phyloP scores from a whole-genome alignment of 768 basidiomycete species.

The Mycena venus region DNA sequence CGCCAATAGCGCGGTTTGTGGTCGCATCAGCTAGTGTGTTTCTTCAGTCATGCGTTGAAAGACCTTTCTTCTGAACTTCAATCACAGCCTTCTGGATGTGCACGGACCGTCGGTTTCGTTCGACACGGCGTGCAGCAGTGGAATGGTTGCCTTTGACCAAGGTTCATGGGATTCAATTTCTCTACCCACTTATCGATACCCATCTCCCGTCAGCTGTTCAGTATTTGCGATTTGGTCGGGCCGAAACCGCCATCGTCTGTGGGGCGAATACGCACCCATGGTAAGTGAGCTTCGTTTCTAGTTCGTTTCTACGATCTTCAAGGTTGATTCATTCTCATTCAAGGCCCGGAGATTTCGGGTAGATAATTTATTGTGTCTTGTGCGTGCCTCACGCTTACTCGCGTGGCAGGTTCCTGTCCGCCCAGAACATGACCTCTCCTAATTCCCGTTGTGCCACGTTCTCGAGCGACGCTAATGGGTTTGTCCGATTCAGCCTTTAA shows the following conservation, averaged over 20 bases:
- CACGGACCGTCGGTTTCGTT: constrained; percentile 51
- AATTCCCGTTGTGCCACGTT: constrained; percentile 52
- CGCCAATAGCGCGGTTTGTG: constrained; percentile 49
- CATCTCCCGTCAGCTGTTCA: constrained; percentile 40
- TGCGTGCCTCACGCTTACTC: too few species aligned
- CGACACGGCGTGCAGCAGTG: constrained; percentile 52
- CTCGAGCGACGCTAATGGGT: constrained; percentile 51
- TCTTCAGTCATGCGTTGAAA: neutral
- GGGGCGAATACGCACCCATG: constrained; percentile 50
- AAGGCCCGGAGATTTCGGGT: constrained; percentile 51
- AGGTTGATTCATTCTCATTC: neutral
- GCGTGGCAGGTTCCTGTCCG: constrained; percentile 43
- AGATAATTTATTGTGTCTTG: neutral
- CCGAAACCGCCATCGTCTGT: constrained; percentile 51
- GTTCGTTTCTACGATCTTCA: neutral
- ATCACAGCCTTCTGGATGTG: constrained; percentile 46
- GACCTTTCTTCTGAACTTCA: neutral
- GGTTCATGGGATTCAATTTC: constrained; percentile 31
- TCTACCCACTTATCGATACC: neutral
- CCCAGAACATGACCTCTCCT: constrained; percentile 49
- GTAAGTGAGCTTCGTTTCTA: constrained; percentile 29
- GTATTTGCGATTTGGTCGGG: constrained; percentile 47
- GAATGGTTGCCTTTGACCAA: constrained; percentile 50
- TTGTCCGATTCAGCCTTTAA: neutral
- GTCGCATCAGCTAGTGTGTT: constrained; percentile 53